Evolutionary conservation across 2,329 filamentous ascomycete genomes (phyloP).

Genomic region (Corinectria fuckeliana): DNA sequence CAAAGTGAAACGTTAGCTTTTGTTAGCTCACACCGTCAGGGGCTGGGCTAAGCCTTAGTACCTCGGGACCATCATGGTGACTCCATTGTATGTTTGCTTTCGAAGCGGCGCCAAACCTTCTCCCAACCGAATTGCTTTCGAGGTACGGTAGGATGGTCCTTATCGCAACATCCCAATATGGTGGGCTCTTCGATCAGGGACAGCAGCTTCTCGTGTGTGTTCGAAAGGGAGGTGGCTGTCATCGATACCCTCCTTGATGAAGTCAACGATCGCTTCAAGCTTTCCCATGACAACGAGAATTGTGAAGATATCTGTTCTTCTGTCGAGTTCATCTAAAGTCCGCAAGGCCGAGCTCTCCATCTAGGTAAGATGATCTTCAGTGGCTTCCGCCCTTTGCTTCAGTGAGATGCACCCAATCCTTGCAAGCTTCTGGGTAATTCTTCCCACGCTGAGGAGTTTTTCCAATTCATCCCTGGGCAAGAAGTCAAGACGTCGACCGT

Average conservation of each 20-base stretch:
- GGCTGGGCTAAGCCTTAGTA: not conserved
- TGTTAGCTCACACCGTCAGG: not conserved
- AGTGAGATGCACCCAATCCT: not conserved
- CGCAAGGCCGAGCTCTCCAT: not conserved
- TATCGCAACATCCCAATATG: not conserved
- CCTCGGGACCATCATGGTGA: not conserved
- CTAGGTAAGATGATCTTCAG: not conserved
- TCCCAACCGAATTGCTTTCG: not conserved
- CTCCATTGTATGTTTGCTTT: constrained; percentile 7
- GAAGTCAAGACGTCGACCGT: not conserved
- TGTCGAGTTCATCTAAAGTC: not conserved
- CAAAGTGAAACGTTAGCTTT: not conserved
- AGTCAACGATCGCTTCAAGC: not conserved
- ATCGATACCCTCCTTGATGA: constrained; percentile 3
- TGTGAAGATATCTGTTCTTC: not conserved
- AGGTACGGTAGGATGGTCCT: not conserved
- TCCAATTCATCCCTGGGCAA: not conserved
- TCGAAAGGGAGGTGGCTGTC: constrained; percentile 10
- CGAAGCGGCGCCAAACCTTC: constrained; percentile 8
- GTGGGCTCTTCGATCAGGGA: not conserved
- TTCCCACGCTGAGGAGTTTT: not conserved
- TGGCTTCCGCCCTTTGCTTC: not conserved
- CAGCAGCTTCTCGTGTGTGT: not conserved
- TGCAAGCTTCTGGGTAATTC: not conserved
- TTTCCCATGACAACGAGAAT: constrained; percentile 6